These are phyloP conservation scores for Coix lacrymajobi DNA, from an alignment of 176 grass and related monocot species.

Conservation along the genomic window DNA sequence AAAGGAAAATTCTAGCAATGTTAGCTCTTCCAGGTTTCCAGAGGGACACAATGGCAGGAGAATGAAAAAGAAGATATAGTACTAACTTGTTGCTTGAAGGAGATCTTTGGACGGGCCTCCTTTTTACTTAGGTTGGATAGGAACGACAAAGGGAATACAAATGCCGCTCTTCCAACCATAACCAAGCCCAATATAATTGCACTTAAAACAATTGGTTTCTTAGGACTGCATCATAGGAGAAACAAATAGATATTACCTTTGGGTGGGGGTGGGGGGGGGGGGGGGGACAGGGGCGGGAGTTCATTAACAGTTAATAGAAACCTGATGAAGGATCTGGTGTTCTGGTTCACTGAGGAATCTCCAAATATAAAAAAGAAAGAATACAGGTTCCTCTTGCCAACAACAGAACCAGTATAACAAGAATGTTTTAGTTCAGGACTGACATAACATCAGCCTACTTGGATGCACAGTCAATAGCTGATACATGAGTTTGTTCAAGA, in stretches of 20 bases:
- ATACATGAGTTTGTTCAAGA: slow-evolving; percentile 4
- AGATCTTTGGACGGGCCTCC: slow-evolving; percentile 57
- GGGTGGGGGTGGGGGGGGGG: neutral
- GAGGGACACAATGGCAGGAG: slow-evolving; percentile 5
- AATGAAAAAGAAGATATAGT: slow-evolving; percentile 9
- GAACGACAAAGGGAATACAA: slow-evolving; percentile 79
- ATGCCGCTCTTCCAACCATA: slow-evolving; percentile 88
- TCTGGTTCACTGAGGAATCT: neutral
- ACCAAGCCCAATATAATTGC: slow-evolving; percentile 81
- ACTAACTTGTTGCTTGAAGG: slow-evolving; percentile 81
- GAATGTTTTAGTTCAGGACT: neutral
- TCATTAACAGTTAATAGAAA: slow-evolving; percentile 15
- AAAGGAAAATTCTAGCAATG: slow-evolving; percentile 15
- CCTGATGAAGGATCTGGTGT: neutral
- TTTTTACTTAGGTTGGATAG: slow-evolving; percentile 80
- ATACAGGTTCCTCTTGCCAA: neutral
- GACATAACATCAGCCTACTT: neutral
- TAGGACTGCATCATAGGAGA: slow-evolving; percentile 59
- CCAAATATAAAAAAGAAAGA: neutral
- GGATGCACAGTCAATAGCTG: neutral
- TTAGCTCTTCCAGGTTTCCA: slow-evolving; percentile 8
- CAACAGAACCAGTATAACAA: slow-evolving; percentile 3
- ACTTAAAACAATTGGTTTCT: slow-evolving; percentile 74
- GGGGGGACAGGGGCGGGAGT: too few species aligned
- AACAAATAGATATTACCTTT: neutral